Evolutionary conservation across 495 filamentous ascomycete genomes (phyloP).

Genomic region (Friedmanniomyces simplex): DNA sequence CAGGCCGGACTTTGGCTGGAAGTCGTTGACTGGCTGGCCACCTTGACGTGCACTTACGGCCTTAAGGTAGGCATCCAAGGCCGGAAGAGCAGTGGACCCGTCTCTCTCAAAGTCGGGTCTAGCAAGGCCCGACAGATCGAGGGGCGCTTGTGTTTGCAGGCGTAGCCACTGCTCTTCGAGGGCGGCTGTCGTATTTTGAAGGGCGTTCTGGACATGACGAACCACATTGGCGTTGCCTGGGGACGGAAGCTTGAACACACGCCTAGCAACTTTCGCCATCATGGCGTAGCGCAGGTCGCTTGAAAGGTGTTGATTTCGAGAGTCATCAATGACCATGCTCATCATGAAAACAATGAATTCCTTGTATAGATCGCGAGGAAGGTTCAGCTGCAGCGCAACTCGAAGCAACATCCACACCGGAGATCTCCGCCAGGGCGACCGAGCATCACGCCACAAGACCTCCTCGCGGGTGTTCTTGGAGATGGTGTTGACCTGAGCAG

Average conservation of each 20-base stretch:
- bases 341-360: slow-evolving; percentile 45
- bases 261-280: slow-evolving; percentile 14
- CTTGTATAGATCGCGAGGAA: slow-evolving; percentile 40
- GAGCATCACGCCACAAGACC: slow-evolving; percentile 38
- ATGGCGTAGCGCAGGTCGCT: slow-evolving; percentile 11
- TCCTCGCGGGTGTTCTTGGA: slow-evolving; percentile 53
- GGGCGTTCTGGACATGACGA: neutral
- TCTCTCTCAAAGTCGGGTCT: neutral
- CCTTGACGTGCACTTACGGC: neutral
- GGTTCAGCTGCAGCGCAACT: slow-evolving; percentile 39
- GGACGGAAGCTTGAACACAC: slow-evolving; percentile 1
- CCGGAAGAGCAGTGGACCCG: neutral
- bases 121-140: neutral
- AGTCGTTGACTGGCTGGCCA: neutral
- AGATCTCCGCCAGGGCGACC: slow-evolving; percentile 46
- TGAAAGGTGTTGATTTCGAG: slow-evolving; percentile 2
- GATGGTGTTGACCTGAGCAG: slow-evolving; percentile 29
- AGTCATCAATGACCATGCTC: slow-evolving; percentile 31
- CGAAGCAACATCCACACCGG: slow-evolving; percentile 51
- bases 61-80: neutral
- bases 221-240: neutral
- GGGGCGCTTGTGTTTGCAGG: neutral
- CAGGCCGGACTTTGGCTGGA: neutral
- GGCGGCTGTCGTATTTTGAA: neutral
- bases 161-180: neutral